phyloP scores from a whole-genome alignment of 345 rosid species.

The Schrenkiella parvula region DNA sequence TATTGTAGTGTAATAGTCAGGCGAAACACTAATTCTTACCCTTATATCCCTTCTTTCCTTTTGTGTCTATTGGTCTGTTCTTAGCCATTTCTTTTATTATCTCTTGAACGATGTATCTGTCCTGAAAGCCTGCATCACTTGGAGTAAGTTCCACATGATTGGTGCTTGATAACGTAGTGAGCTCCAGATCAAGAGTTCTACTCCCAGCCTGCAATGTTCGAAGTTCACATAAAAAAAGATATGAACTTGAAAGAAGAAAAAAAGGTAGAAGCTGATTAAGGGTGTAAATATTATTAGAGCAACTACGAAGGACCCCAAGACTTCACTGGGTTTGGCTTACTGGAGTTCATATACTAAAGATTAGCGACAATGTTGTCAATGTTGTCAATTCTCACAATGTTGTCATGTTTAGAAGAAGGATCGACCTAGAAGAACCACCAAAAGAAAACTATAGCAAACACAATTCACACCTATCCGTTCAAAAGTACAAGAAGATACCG shows the following conservation, averaged over 20 bases:
- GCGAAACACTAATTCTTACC: conserved; percentile 37
- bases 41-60: conserved; percentile 82
- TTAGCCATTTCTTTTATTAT: conserved; percentile 96
- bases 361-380: not conserved
- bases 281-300: not conserved
- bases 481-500: not conserved
- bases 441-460: not conserved
- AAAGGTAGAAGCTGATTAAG: not conserved
- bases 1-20: not conserved
- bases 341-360: not conserved
- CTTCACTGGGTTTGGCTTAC: not conserved
- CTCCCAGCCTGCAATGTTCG: conserved; percentile 69
- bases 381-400: not conserved
- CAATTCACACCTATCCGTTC: not conserved
- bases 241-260: not conserved
- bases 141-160: conserved; percentile 94
- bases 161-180: conserved; percentile 81
- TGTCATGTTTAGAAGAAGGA: not conserved
- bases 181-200: conserved; percentile 80
- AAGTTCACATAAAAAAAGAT: not conserved
- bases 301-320: not conserved
- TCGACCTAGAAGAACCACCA: not conserved
- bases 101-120: conserved; percentile 93
- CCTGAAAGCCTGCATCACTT: conserved; percentile 96
- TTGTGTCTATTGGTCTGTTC: conserved; percentile 85